Evolutionary conservation across 2,329 filamentous ascomycete species (phyloP), one percentile per base, ranked within the genome.

Genomic region (Apiospora hydei): DNA sequence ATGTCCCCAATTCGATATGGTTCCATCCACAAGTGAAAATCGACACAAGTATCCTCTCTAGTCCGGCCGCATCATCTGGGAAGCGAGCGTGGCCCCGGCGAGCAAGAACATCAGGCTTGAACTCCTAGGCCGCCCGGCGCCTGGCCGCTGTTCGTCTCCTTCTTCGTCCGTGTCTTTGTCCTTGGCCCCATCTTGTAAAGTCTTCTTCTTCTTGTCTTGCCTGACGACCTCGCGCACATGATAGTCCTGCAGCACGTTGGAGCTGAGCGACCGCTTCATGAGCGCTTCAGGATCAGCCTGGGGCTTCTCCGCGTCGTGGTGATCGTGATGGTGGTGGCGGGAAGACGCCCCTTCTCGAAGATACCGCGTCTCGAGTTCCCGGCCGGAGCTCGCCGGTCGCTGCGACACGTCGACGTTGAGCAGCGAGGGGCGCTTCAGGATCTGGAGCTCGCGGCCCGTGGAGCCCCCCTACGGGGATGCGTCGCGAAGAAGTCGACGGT

Each of bases 251-350:
- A 71, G 53, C 51, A 46, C 68, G 49, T 66, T 44, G 16, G 61
- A 61, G 49, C 71, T 72, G n/a, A 67, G 46, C 14, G 72, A 71
- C 24, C 70, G 44, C 69, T 71, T 71, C 72, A 71, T 71, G n/a
- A 34, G 18, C 13, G 47, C 43, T 6, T 46, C 41, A 1, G 43
- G n/a, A 10, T 68, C 66, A 6, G 57, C 57, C 34, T 11, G n/a
- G 18, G 57, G 57, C 30, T 34, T 46, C 41, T 68, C 43, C n/a
- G 43, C 21, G 16, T 49, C n/a, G 43, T 43, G 41, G 41, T 43
- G 8, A 4, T 41, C 7, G 38, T 30, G 5, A 7, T n/a, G 14
- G n/a, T 34, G 21, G 14, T 13, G 7, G n/a, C 11, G 21, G 7
- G 7, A 11, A n/a, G 41, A 14, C 41, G 66, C 14, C n/a, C 41